A percentile compares a stretch with the other conserved stretches of the same genome.
phyloP scores from a whole-genome alignment of 208 protist genomes.

The Crithidia mellificae region DNA sequence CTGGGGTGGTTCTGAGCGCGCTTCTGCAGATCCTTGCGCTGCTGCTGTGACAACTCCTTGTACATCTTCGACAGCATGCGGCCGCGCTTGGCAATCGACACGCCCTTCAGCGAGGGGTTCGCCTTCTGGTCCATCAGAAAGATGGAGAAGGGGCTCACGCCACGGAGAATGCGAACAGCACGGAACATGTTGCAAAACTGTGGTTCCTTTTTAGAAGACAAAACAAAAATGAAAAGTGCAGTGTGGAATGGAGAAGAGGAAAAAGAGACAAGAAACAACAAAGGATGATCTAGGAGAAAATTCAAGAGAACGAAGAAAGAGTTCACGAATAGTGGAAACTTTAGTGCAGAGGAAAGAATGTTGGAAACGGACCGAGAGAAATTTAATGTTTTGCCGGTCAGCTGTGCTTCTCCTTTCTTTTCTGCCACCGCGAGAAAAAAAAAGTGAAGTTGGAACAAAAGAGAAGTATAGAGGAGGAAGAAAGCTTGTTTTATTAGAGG shows the following conservation, averaged over 20 bases:
- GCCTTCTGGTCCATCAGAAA: conserved; percentile 91
- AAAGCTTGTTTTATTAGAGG: too few species aligned
- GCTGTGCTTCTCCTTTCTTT: too few species aligned
- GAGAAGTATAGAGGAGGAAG: too few species aligned
- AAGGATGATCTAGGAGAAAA: too few species aligned
- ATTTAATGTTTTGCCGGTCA: too few species aligned
- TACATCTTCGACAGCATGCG: conserved; percentile 84
- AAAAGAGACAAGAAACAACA: neutral
- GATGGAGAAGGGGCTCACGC: conserved; percentile 84
- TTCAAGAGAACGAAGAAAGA: too few species aligned
- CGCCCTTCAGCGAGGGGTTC: conserved; percentile 74
- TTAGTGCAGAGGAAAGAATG: too few species aligned
- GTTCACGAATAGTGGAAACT: too few species aligned
- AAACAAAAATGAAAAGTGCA: neutral
- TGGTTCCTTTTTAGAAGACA: too few species aligned
- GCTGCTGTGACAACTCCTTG: conserved; percentile 60
- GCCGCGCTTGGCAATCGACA: conserved; percentile 64
- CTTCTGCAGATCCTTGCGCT: conserved; percentile 57
- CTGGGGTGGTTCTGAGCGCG: conserved; percentile 66
- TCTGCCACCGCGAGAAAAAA: too few species aligned
- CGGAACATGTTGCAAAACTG: conserved; percentile 78
- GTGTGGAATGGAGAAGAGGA: neutral
- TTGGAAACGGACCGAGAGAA: too few species aligned
- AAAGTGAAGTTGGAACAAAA: too few species aligned
- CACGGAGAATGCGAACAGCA: conserved; percentile 45